Evolutionary conservation across 441 rosid species (phyloP).

Genomic region (Capsella rubella): DNA sequence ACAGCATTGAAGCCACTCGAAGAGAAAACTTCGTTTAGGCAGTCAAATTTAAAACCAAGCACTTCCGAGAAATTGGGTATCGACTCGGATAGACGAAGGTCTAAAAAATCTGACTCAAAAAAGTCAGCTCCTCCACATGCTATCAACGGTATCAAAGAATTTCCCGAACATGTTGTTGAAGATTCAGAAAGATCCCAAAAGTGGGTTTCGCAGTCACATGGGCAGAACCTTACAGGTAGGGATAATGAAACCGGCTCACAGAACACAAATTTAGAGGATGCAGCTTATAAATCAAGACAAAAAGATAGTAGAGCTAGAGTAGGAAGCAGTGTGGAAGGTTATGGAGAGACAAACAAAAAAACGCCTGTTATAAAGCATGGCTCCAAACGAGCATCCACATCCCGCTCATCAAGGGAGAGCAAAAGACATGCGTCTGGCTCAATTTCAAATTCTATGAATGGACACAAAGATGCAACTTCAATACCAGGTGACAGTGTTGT

Average conservation of each 20-base stretch:
- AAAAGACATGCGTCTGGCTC: slow-evolving; percentile 52
- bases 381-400: slow-evolving; percentile 56
- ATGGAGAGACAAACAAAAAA: slow-evolving; percentile 76
- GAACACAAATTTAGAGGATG: slow-evolving; percentile 52
- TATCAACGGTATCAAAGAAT: slow-evolving; percentile 53
- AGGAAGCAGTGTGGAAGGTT: slow-evolving; percentile 66
- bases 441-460: slow-evolving; percentile 50
- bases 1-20: slow-evolving; percentile 61
- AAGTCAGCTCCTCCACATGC: slow-evolving; percentile 60
- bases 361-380: slow-evolving; percentile 53
- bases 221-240: slow-evolving; percentile 52
- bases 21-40: slow-evolving; percentile 69
- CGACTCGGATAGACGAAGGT: slow-evolving; percentile 62
- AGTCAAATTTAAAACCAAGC: slow-evolving; percentile 60
- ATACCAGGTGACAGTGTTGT: slow-evolving; percentile 53
- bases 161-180: slow-evolving; percentile 60
- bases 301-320: slow-evolving; percentile 54
- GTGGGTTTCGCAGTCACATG: slow-evolving; percentile 58
- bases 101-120: slow-evolving; percentile 63
- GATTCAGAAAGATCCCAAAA: slow-evolving; percentile 55
- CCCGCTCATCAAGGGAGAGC: slow-evolving; percentile 59
- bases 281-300: slow-evolving; percentile 59
- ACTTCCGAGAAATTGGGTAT: slow-evolving; percentile 63
- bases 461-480: slow-evolving; percentile 53
- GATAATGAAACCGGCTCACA: slow-evolving; percentile 58